Base-by-base conservation (phyloP, 306 rosid genomes). In the Citrullus colocynthis region DNA sequence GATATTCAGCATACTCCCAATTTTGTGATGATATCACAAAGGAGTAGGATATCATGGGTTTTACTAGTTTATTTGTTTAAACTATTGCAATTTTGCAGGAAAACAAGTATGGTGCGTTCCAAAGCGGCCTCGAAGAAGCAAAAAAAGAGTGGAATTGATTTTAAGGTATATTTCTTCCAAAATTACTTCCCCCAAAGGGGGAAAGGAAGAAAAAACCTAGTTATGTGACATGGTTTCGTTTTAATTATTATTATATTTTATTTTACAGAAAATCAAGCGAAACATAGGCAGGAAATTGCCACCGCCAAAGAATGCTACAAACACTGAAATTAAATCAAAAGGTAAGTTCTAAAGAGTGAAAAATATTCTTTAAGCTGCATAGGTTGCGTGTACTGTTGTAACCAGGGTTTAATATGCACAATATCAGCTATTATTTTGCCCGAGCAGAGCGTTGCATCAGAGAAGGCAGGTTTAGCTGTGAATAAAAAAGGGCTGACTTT, bases 201-300 rank as follows among this genome's bases (percentile, higher is more conserved):
- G 28, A 36, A 32, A 21, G 36, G 10, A 51, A 14, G 18, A 36
- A 51, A 28, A 14, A 34, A 34, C 64, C 52, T 63, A 34, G 24
- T 63, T 63, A 51, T 17, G 49, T 9, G 30, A 16, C 73, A 66
- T 18, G 30, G 21, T 57, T 15, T 77, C 16, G 44, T 41, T 71
- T 8, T 69, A 49, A 61, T 71, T 48, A 12, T 54, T 11, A 6
- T 36, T 21, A 51, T n/a, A 6, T 52, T 75, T 67, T 75, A 6
- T 74, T 2, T 39, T 64, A 80, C 87, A 90, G 98, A 94, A 92
- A 94, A 88, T 88, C 62, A 92, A 82, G 87, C 89, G 91, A 11
- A 94, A 94, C 89, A 32, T 94, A 70, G 98, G 98, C 71, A 89
- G 83, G 86, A 94, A 89, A 79, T 80, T 94, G 82, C 96, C 98